Evolutionary conservation across 345 rosid genomes (phyloP).

Genomic region (Sapria himalayana): DNA sequence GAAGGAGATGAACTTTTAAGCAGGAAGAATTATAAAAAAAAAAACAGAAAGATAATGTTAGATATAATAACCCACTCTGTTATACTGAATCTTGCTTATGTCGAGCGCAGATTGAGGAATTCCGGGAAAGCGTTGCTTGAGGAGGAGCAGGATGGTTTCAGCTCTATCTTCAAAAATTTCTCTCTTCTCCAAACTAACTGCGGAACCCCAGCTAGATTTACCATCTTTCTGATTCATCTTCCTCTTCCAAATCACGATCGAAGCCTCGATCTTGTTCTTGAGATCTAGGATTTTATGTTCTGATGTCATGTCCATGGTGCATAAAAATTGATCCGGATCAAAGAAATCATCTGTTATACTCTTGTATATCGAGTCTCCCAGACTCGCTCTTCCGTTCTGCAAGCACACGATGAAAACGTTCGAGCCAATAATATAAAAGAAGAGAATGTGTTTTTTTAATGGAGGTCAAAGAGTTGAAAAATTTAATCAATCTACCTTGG

Average conservation of each 20-base stretch:
- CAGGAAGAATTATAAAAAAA: neutral
- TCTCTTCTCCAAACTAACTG: constrained; percentile 68
- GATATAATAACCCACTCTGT: constrained; percentile 47
- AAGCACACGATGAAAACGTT: neutral
- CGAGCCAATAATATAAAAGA: too few species aligned
- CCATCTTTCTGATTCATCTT: constrained; percentile 67
- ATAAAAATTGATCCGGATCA: constrained; percentile 58
- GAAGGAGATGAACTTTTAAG: neutral
- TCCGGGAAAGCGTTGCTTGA: constrained; percentile 68
- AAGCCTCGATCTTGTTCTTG: constrained; percentile 78
- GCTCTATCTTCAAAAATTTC: constrained; percentile 86
- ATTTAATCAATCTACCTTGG: constrained; percentile 59
- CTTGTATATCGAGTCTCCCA: constrained; percentile 55
- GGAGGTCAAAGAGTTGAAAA: too few species aligned
- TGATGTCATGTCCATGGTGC: constrained; percentile 46
- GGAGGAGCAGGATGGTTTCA: constrained; percentile 49
- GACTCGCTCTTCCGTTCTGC: constrained; percentile 75
- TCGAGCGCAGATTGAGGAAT: constrained; percentile 67
- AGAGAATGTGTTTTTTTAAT: too few species aligned
- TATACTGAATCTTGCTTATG: constrained; percentile 68
- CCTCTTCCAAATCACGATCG: constrained; percentile 70
- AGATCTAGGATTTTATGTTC: constrained; percentile 72
- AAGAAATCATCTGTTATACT: constrained; percentile 56
- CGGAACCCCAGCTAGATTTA: constrained; percentile 73
- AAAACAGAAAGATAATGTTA: neutral